Base-by-base conservation (phyloP, 2,329 filamentous ascomycete species). In the Venturia carpophila region DNA sequence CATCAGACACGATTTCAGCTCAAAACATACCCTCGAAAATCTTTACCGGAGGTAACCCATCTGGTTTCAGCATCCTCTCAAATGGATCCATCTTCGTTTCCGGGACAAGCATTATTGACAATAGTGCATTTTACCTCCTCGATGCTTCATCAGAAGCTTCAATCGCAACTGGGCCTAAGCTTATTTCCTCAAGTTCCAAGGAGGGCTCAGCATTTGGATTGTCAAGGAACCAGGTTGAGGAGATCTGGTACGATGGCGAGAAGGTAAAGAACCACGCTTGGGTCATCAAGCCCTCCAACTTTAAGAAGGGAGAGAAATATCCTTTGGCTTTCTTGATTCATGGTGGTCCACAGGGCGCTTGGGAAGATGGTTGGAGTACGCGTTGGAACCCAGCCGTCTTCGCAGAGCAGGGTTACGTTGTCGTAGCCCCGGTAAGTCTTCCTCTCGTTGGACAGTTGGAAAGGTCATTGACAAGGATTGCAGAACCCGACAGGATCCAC, bases 311-410 rank as follows among this genome's bases (percentile, higher is more conserved):
- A 21, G 88, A 91, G 75, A 91, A 84, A 68, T 95, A 93, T 71
- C 91, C 91, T 0, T 79, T 96, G 5, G 85, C 88, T 1, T 87
- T 92, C 72, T 78, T 92, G 52, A 89, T 95, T 68, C 91, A 96
- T 71, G 91, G 91, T 64, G 91, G 91, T 0, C 91, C 91, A 0
- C 90, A 94, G 73, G 84, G 87, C 27, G 84, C 89, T 0, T 93
- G 89, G 87, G 78, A 75, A 41, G 88, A 94, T 71, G 79, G 82
- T 37, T 95, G 91, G 90, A 88, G 84, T 73, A 91, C 87, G 2
- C 82, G 91, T 21, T 96, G 91, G 91, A 95, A 95, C 73, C 88
- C 89, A 1, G 90, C 89, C 67, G 83, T 93, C 11, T 95, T 91
- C 72, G 91, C 91, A 3, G 91, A 95, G 74, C 90, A 93, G 76